Evolutionary conservation across 441 rosid genomes (phyloP).

Genomic region (Codiaeum variegatum): DNA sequence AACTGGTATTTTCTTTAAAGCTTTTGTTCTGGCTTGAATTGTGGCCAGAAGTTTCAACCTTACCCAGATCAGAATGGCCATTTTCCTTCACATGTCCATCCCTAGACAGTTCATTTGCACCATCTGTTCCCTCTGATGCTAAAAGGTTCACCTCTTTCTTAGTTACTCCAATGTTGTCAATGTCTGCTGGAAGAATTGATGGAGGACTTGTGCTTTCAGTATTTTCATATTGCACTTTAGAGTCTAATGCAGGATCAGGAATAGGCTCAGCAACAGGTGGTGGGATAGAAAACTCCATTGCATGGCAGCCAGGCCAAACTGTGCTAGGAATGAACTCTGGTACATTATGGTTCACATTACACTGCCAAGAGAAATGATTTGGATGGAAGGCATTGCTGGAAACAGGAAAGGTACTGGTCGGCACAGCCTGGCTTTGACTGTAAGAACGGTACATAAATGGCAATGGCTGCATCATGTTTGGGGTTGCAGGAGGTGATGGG

Average conservation of each 20-base stretch:
- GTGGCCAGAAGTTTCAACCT: constrained; percentile 28
- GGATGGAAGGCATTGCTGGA: constrained; percentile 76
- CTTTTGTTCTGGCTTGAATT: constrained; percentile 30
- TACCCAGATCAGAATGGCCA: constrained; percentile 31
- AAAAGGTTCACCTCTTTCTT: constrained; percentile 40
- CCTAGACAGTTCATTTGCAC: constrained; percentile 30
- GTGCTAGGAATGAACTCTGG: constrained; percentile 69
- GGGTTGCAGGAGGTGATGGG: constrained; percentile 89
- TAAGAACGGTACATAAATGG: constrained; percentile 83
- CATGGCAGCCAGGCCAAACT: constrained; percentile 76
- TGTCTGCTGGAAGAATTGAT: constrained; percentile 48
- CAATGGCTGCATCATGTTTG: constrained; percentile 84
- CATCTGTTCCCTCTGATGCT: constrained; percentile 33
- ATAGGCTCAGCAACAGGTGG: constrained; percentile 67
- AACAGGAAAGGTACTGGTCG: constrained; percentile 72
- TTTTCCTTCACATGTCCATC: constrained; percentile 36
- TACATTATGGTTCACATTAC: constrained; percentile 51
- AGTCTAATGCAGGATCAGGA: constrained; percentile 45
- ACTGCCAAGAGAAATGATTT: constrained; percentile 89
- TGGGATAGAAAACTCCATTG: constrained; percentile 61
- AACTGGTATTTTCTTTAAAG: constrained; percentile 29
- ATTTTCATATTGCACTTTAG: constrained; percentile 30
- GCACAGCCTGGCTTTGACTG: constrained; percentile 60
- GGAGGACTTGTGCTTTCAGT: constrained; percentile 36
- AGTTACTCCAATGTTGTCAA: constrained; percentile 42